These are phyloP conservation scores for Viola odorata DNA, from an alignment of 345 rosid species.

Conservation along the genomic window DNA sequence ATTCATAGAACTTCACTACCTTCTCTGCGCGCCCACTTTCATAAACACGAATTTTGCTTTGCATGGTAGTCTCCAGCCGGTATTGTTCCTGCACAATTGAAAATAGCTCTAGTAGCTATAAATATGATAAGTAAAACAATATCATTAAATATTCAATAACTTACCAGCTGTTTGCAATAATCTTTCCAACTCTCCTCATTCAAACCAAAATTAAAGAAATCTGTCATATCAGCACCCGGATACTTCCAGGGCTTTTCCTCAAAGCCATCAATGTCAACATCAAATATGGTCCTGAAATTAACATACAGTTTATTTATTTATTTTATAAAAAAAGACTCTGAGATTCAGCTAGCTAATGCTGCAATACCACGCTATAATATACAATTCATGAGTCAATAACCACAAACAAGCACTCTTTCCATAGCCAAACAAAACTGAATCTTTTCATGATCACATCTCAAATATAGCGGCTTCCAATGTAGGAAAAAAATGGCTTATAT, in stretches of 20 bases:
- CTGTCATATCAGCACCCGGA: constrained; percentile 67
- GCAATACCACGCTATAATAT: background rate
- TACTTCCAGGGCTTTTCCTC: constrained; percentile 99
- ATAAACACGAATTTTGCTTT: constrained; percentile 96
- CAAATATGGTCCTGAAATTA: constrained; percentile 85
- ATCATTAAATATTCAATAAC: constrained; percentile 16
- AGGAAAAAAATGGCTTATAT: too few species aligned
- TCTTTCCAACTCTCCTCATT: constrained; percentile 99
- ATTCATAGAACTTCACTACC: constrained; percentile 32
- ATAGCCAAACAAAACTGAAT: background rate
- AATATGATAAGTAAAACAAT: constrained; percentile 10
- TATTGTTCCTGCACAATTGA: constrained; percentile 64
- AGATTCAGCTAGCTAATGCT: background rate
- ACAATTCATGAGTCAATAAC: background rate
- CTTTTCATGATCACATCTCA: background rate
- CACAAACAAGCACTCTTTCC: background rate
- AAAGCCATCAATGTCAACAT: constrained; percentile 83
- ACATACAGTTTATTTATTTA: background rate
- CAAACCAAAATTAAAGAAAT: constrained; percentile 92
- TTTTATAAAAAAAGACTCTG: constrained; percentile 1
- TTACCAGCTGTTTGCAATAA: constrained; percentile 95
- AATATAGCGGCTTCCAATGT: background rate
- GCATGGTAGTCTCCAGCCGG: constrained; percentile 89
- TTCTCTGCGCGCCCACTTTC: constrained; percentile 93
- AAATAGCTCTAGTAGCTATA: constrained; percentile 25